Base-by-base conservation (phyloP, 345 rosid species). In the Xanthoceras sorbifolium region DNA sequence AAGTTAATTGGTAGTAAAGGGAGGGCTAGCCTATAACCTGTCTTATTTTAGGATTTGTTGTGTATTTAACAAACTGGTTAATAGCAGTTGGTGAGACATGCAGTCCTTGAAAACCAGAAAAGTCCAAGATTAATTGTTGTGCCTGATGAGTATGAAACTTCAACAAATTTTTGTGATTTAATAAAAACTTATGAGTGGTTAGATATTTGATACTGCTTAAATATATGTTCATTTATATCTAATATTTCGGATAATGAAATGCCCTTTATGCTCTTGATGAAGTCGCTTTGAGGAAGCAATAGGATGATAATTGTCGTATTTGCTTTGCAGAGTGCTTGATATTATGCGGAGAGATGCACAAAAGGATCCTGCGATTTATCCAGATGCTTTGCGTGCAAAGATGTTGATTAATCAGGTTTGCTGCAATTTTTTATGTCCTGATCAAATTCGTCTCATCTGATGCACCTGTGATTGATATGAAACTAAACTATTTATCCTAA, bases 291-390 rank as follows among this genome's bases (percentile, higher is more conserved):
- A 76, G 64, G 57, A 59, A 73, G 60, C 38, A 50, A 26, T 32
- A 29, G 44, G 23, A 42, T 60, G 46, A 61, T 61, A 28, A 59
- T 67, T 26, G 59, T 32, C 73, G 63, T 73, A 42, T 77, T 66
- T 81, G 25, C 62, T 8, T 72, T 85, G 86, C 92, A 96, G 99
- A 82, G 99, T 96, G 42, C 92, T 87, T 77, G 82, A 85, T 78
- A 93, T 90, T 69, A 90, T 93, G 91, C 87, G 74, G 76, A 87
- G 50, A 80, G 99, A 96, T 87, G 97, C 99, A 75, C 85, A 85
- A 73, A 84, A 81, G 83, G 98, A 92, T 87, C 94, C 98, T 60
- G 86, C 77, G 34, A 79, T 48, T 66, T 93, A 79, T 77, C 91
- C 89, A 59, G 97, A 92, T 77, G 97, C 98, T 29, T 73, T 85